Base-by-base conservation (phyloP, 345 rosid species). In the Linum trigynum region DNA sequence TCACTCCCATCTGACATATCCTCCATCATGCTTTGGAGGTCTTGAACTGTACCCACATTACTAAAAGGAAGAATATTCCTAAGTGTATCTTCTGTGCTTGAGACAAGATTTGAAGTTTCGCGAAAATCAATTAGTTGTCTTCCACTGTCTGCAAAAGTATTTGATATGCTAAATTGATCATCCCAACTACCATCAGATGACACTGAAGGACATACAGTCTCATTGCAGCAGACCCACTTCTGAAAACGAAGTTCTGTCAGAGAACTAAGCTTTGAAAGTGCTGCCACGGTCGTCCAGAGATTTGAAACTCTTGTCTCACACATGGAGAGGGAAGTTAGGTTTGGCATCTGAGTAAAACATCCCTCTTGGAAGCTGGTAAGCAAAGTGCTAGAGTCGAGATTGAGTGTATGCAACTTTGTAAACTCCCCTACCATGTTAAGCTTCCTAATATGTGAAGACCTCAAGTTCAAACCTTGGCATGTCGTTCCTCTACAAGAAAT, bases 331-430 rank as follows among this genome's bases (percentile, higher is more conserved):
- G 69, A 75, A 51, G 65, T 73, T 72, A 92, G 80, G 42, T 86
- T 90, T 7, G 98, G 96, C 90, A 88, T 90, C 80, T 80, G 65
- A 80, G 87, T 66, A 65, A 92, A 90, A 73, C 98, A 92, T 64
- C 78, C 85, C 75, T 90, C 95, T 64, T 73, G 82, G 79, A 92
- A 90, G 80, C 89, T 79, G 76, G 65, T 67, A 10, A 88, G 78
- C 7, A 75, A 75, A 76, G 83, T 82, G 66, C 86, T 86, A 66
- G 69, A 80, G 77, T 92, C 97, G 59, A 90, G 85, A 78, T 83
- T 84, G 57, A 90, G 91, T 39, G 89, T 83, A 70, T 74, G 94
- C 56, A 86, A 55, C 60, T 64, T 75, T 72, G 58, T 60, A 78
- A 92, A 92, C 68, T 84, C 75, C 59, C 98, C 98, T n/a, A 69